Base-by-base conservation (phyloP, 805 yeast genomes). In the Ogataea salicorniae region DNA sequence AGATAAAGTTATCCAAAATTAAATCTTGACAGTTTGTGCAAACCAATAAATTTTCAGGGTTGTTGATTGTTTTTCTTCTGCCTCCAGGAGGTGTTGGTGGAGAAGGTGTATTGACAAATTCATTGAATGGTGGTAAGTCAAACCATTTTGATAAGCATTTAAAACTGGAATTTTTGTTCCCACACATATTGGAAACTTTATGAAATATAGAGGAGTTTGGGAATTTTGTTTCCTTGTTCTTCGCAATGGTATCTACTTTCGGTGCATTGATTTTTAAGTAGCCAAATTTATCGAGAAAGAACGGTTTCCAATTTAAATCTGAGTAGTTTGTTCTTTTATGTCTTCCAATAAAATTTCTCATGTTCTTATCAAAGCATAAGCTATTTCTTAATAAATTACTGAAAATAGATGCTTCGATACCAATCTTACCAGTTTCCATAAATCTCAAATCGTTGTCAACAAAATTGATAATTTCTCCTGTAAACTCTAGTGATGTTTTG, bases 41-140 rank as follows among this genome's bases (percentile, higher is more conserved):
- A 4, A 59, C 57, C 22, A 67, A 42, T 5, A 67, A 49, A 45
- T 64, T 65, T 44, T 67, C 70, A 8, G 68, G 69, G 44, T 62
- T 59, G 45, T 59, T 59, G 17, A 55, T 45, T n/a, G 52, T 52
- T 37, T 48, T 61, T 14, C 52, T 43, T 31, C 53, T 50, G 6
- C 56, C 58, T 17, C 59, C 60, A 11, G 68, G 68, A 9, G 69
- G 69, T 1, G 69, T 64, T 8, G 68, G 68, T 8, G 68, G 69
- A 2, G 66, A 56, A 3, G 68, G 68, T 0, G 65, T 60, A 43
- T 56, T 59, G 26, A 56, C 54, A 41, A 59, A 62, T 41, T 65
- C 64, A 47, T 64, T 64, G 47, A 67, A 64, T 5, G 72, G 72
- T 0, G 71, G 70, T 16, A 67, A 51, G 15, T 59, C 65, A 55